Percentiles rank a stretch among this genome's conserved stretches.
These are phyloP conservation scores for Cyberlindnera veronae DNA, from an alignment of 805 yeast genomes.

Conservation along the genomic window DNA sequence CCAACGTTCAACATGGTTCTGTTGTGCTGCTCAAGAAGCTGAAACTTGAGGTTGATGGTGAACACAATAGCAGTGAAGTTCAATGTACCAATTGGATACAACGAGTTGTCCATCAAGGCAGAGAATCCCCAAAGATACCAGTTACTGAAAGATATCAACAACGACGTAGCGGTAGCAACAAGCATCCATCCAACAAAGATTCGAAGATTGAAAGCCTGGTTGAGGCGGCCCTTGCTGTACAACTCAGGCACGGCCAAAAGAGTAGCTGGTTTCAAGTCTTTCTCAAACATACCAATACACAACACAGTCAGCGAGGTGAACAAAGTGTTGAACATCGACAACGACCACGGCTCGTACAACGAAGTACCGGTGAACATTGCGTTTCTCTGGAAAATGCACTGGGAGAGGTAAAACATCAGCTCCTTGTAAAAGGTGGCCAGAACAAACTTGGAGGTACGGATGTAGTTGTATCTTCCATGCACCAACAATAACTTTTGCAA, in stretches of 20 bases:
- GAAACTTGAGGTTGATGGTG: constrained; percentile 74
- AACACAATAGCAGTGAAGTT: constrained; percentile 69
- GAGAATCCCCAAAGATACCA: constrained; percentile 68
- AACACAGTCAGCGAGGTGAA: constrained; percentile 91
- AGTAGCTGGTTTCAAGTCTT: constrained; percentile 85
- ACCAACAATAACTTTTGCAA: constrained; percentile 79
- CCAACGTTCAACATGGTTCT: constrained; percentile 65
- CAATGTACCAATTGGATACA: constrained; percentile 79
- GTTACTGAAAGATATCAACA: constrained; percentile 63
- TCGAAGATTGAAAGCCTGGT: constrained; percentile 66
- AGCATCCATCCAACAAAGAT: constrained; percentile 77
- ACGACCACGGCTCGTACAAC: constrained; percentile 91
- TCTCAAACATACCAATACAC: constrained; percentile 93
- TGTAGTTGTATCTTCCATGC: constrained; percentile 94
- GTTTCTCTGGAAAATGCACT: constrained; percentile 79
- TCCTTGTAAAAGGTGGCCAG: constrained; percentile 95
- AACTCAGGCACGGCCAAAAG: constrained; percentile 89
- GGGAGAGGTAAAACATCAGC: constrained; percentile 82
- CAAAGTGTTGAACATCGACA: constrained; percentile 94
- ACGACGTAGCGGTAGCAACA: constrained; percentile 69
- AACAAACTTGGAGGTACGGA: constrained; percentile 87
- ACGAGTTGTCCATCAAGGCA: constrained; percentile 66
- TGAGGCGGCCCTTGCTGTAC: constrained; percentile 71
- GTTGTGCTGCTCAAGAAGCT: constrained; percentile 75
- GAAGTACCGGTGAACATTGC: constrained; percentile 92